phyloP scores from a whole-genome alignment of 1,139 yeast genomes.

The Pichia sp. region DNA sequence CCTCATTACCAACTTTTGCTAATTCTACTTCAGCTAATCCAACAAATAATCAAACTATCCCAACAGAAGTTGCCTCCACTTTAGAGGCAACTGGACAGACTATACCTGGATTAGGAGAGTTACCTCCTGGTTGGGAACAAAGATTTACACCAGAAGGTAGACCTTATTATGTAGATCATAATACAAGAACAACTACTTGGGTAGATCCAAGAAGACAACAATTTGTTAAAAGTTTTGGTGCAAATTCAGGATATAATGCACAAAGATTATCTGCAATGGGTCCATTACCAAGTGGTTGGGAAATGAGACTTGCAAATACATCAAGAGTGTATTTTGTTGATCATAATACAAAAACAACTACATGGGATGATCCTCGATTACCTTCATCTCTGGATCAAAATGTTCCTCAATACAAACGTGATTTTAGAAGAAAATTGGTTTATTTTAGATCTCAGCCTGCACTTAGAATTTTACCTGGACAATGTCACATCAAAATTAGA shows the following conservation, averaged over 20 bases:
- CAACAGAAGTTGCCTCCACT: constrained; percentile 48
- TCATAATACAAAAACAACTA: constrained; percentile 96
- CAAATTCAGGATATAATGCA: constrained; percentile 80
- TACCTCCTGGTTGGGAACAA: constrained; percentile 99
- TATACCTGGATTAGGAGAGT: constrained; percentile 91
- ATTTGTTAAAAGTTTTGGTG: constrained; percentile 91
- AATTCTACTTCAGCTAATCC: constrained; percentile 17
- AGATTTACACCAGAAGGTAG: constrained; percentile 97
- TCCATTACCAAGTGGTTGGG: constrained; percentile 99
- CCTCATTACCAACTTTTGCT: constrained; percentile 1
- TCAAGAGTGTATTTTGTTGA: constrained; percentile 98
- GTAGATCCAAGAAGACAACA: constrained; percentile 99
- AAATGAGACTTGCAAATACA: constrained; percentile 96
- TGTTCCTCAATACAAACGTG: constrained; percentile 98
- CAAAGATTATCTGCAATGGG: constrained; percentile 99
- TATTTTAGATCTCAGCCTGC: constrained; percentile 99
- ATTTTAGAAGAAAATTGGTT: constrained; percentile 92
- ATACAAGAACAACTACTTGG: constrained; percentile 98
- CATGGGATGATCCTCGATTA: constrained; percentile 99
- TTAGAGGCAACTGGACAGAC: constrained; percentile 89
- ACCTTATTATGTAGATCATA: constrained; percentile 96
- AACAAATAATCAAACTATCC: constrained; percentile 36
- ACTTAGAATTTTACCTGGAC: constrained; percentile 92
- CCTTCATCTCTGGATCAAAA: constrained; percentile 96
- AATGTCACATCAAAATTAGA: constrained; percentile 95